Evolutionary conservation across 2,329 filamentous ascomycete genomes (phyloP).

Genomic region (Coniella lustricola): DNA sequence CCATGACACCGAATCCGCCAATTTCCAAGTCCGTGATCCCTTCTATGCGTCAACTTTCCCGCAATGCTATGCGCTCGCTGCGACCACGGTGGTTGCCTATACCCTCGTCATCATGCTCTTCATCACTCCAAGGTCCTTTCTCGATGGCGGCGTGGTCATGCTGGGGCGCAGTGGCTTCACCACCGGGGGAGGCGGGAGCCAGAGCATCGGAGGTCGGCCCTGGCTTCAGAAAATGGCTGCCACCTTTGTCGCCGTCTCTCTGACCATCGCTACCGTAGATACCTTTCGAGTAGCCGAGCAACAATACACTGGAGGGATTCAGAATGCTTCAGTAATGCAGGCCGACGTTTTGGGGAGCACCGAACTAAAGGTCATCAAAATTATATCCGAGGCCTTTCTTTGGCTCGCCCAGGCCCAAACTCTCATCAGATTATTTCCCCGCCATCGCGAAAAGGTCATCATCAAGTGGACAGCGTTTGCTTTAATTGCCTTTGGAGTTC

Average conservation of each 20-base stretch:
- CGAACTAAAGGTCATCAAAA: slow-evolving; percentile 81
- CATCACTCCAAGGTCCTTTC: slow-evolving; percentile 89
- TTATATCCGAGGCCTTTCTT: slow-evolving; percentile 92
- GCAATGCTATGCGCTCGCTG: slow-evolving; percentile 86
- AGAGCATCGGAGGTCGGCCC: slow-evolving; percentile 83
- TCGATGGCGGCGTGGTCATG: slow-evolving; percentile 77
- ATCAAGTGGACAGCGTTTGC: slow-evolving; percentile 99
- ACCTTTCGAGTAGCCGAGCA: slow-evolving; percentile 77
- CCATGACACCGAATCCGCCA: slow-evolving; percentile 21
- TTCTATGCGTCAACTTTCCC: slow-evolving; percentile 94
- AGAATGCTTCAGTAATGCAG: slow-evolving; percentile 72
- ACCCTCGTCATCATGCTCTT: slow-evolving; percentile 90
- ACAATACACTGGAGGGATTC: slow-evolving; percentile 73
- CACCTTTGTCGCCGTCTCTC: slow-evolving; percentile 68
- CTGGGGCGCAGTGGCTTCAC: slow-evolving; percentile 79
- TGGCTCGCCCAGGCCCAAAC: slow-evolving; percentile 98
- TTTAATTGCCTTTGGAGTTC: slow-evolving; percentile 81
- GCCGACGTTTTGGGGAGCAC: slow-evolving; percentile 73
- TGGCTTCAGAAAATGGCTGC: slow-evolving; percentile 85
- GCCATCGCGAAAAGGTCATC: slow-evolving; percentile 93
- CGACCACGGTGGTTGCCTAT: slow-evolving; percentile 85
- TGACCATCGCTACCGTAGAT: slow-evolving; percentile 89
- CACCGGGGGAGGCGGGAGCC: slow-evolving; percentile 67
- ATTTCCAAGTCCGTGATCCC: slow-evolving; percentile 57
- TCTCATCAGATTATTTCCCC: slow-evolving; percentile 87